Percentiles rank a stretch among this genome's conserved stretches.
Conservation (phyloP, 1,139 yeast genomes). For the Candida sanyaensis region DNA sequence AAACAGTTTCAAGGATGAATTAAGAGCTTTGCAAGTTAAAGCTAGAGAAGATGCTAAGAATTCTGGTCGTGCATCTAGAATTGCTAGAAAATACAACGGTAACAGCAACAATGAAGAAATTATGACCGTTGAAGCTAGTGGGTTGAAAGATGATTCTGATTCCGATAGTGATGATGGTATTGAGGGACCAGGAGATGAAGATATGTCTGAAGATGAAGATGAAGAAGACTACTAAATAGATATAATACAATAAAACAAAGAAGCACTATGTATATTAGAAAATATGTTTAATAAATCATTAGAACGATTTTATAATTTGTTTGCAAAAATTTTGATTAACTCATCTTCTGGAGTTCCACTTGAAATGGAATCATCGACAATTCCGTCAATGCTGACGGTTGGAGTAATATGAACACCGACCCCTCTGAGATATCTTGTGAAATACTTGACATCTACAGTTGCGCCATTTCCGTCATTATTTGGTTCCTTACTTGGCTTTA, state of each 20-base stretch:
- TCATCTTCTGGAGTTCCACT: constrained; percentile 39
- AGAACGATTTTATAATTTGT: constrained; percentile 7
- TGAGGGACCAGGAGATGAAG: constrained; percentile 11
- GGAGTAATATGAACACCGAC: constrained; percentile 86
- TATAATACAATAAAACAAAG: background rate
- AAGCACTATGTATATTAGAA: background rate
- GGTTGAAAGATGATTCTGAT: constrained; percentile 58
- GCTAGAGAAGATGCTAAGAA: constrained; percentile 61
- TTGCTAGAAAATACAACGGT: constrained; percentile 65
- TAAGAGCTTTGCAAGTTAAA: constrained; percentile 50
- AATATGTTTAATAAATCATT: background rate
- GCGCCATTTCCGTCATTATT: constrained; percentile 62
- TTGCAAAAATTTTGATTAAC: constrained; percentile 31
- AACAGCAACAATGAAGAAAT: constrained; percentile 51
- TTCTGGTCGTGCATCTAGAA: constrained; percentile 65
- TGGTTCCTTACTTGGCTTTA: constrained; percentile 27
- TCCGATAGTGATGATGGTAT: constrained; percentile 51
- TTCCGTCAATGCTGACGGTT: constrained; percentile 74
- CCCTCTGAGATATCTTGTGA: constrained; percentile 71
- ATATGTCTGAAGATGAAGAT: constrained; percentile 7
- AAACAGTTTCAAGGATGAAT: constrained; percentile 60
- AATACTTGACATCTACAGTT: constrained; percentile 67
- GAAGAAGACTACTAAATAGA: constrained; percentile 1
- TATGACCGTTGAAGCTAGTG: constrained; percentile 60
- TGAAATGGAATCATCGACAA: constrained; percentile 40